Conservation (phyloP, 768 basidiomycete species). For the Russula dissimulans region DNA sequence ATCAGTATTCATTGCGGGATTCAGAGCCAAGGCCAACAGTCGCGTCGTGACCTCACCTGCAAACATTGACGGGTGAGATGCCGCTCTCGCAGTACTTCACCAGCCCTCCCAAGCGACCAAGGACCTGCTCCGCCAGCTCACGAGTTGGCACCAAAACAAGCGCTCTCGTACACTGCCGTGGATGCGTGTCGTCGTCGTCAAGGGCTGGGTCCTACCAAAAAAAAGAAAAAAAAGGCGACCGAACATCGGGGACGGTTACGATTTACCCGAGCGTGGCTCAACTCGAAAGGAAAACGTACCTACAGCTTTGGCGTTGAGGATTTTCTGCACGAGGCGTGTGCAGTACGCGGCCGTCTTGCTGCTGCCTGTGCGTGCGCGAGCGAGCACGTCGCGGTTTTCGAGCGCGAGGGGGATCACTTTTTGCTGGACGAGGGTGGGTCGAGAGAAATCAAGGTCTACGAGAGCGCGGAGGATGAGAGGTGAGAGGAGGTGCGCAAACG, state of each 20-base stretch:
- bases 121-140: slow-evolving; percentile 88
- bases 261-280: too few relatives aligned
- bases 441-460: slow-evolving; percentile 83
- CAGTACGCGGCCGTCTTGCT: slow-evolving; percentile 96
- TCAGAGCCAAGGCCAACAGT: slow-evolving; percentile 37
- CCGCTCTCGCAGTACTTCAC: slow-evolving; percentile 31
- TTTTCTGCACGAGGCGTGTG: too few relatives aligned
- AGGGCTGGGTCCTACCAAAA: not conserved
- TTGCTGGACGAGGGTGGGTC: slow-evolving; percentile 88
- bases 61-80: slow-evolving; percentile 48
- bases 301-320: slow-evolving; percentile 61
- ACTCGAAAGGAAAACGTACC: not conserved
- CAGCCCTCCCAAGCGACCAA: slow-evolving; percentile 53
- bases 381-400: slow-evolving; percentile 83
- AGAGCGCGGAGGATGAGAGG: slow-evolving; percentile 78
- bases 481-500: slow-evolving; percentile 76
- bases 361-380: slow-evolving; percentile 87
- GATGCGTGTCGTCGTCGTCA: not conserved
- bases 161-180: slow-evolving; percentile 70
- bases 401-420: slow-evolving; percentile 90
- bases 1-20: not conserved
- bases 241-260: too few relatives aligned
- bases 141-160: slow-evolving; percentile 83
- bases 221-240: too few relatives aligned
- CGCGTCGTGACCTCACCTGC: slow-evolving; percentile 62